Evolutionary conservation across 2,329 filamentous ascomycete species (phyloP).

Genomic region (Botrytis deweyae): DNA sequence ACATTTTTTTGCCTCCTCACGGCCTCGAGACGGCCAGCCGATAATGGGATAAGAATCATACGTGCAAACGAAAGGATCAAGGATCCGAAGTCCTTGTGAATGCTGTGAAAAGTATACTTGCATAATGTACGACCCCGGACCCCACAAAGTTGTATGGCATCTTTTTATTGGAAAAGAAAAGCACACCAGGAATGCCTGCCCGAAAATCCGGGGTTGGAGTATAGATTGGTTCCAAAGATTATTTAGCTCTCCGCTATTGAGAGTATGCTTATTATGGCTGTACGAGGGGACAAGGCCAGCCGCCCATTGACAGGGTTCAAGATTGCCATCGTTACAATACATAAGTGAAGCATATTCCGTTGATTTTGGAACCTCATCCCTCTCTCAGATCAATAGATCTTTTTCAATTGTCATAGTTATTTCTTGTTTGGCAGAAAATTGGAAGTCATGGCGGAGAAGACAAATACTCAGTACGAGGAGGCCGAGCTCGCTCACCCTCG

Average conservation of each 20-base stretch:
- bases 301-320: slow-evolving; percentile 2
- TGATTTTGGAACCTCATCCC: background rate
- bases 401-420: background rate
- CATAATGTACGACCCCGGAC: slow-evolving; percentile 3
- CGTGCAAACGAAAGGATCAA: background rate
- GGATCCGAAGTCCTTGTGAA: background rate
- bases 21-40: background rate
- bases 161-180: slow-evolving; percentile 2
- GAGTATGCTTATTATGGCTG: slow-evolving; percentile 1
- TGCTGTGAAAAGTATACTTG: background rate
- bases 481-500: background rate
- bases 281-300: slow-evolving; percentile 5
- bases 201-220: slow-evolving; percentile 20
- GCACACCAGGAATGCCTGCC: slow-evolving; percentile 15
- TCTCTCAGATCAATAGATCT: background rate
- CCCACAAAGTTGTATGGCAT: slow-evolving; percentile 8
- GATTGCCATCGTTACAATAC: background rate
- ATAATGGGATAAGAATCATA: background rate
- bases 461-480: background rate
- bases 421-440: background rate
- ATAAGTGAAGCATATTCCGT: slow-evolving; percentile 14
- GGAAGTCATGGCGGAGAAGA: slow-evolving; percentile 13
- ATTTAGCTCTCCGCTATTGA: background rate
- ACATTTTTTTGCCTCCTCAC: background rate
- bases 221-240: slow-evolving; percentile 4